phyloP scores from a whole-genome alignment of 176 grass and related monocot genomes.

The Olyra latifolia region DNA sequence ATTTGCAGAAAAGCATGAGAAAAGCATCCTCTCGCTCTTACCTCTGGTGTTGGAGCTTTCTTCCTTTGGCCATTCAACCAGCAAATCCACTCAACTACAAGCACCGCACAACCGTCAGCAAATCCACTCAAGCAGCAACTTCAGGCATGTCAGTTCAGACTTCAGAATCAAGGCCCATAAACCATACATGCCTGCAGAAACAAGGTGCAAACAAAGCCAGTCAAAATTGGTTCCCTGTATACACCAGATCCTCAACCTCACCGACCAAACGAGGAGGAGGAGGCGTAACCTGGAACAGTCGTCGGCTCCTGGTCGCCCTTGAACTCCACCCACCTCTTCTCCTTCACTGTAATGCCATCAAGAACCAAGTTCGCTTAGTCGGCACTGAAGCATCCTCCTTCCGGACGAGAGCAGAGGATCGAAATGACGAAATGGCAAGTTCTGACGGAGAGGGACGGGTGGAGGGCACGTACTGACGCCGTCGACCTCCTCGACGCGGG shows the following conservation, averaged over 20 bases:
- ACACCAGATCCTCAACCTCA: not conserved
- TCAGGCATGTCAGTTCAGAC: not conserved
- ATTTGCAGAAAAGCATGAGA: not conserved
- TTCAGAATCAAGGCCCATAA: slow-evolving; percentile 27
- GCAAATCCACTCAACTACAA: slow-evolving; percentile 99
- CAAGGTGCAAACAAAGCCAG: not conserved
- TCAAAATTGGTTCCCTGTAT: not conserved
- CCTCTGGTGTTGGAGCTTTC: slow-evolving; percentile 85
- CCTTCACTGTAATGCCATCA: slow-evolving; percentile 52
- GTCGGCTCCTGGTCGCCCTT: slow-evolving; percentile 82
- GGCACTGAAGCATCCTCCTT: not conserved
- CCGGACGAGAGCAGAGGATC: not conserved
- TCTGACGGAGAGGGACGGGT: not conserved
- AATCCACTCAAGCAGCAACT: not conserved
- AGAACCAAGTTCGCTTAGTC: slow-evolving; percentile 17
- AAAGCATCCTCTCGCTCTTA: slow-evolving; percentile 4
- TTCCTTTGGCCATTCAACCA: slow-evolving; percentile 97
- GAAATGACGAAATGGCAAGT: not conserved
- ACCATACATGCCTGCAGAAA: slow-evolving; percentile 53
- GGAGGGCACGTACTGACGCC: slow-evolving; percentile 46
- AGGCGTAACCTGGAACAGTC: slow-evolving; percentile 70
- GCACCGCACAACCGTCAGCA: slow-evolving; percentile 16
- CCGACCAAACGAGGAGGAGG: not conserved
- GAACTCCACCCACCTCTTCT: slow-evolving; percentile 93
- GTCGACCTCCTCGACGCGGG: slow-evolving; percentile 73